Conservation (phyloP, 345 rosid species). For the Hevea brasiliensis region DNA sequence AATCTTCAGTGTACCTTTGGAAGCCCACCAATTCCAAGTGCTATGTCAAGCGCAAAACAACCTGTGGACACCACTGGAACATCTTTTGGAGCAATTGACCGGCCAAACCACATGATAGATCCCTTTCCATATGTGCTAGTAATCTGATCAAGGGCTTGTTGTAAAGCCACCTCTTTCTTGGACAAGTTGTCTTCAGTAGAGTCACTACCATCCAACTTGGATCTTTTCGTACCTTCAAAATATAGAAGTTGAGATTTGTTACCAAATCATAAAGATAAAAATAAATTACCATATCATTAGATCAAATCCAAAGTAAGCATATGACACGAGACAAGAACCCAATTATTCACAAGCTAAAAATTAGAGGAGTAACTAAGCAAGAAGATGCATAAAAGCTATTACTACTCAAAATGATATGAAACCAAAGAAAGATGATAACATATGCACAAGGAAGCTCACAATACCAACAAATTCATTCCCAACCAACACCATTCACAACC, state of each 20-base stretch:
- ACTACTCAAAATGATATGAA: neutral
- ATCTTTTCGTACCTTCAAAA: constrained; percentile 59
- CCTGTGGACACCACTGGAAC: constrained; percentile 90
- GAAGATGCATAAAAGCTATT: neutral
- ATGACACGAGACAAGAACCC: neutral
- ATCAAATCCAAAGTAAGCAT: neutral
- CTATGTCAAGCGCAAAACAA: constrained; percentile 79
- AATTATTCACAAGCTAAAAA: neutral
- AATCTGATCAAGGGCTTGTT: constrained; percentile 88
- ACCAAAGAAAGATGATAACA: neutral
- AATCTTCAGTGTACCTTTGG: constrained; percentile 64
- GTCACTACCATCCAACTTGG: constrained; percentile 74
- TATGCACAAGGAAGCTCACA: neutral
- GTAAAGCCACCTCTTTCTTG: constrained; percentile 77
- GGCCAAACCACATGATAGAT: constrained; percentile 90
- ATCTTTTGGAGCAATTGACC: constrained; percentile 56
- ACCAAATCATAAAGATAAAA: neutral
- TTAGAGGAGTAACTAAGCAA: neutral
- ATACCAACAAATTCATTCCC: neutral
- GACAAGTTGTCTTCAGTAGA: constrained; percentile 72
- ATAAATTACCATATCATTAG: neutral
- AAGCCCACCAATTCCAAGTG: constrained; percentile 88
- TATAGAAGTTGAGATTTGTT: neutral
- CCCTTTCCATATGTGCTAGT: constrained; percentile 84
- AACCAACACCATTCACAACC: neutral